Percentiles rank a stretch among this genome's conserved stretches.
phyloP scores from a whole-genome alignment of 177 flowering plant species.

The Vitis hybrid region DNA sequence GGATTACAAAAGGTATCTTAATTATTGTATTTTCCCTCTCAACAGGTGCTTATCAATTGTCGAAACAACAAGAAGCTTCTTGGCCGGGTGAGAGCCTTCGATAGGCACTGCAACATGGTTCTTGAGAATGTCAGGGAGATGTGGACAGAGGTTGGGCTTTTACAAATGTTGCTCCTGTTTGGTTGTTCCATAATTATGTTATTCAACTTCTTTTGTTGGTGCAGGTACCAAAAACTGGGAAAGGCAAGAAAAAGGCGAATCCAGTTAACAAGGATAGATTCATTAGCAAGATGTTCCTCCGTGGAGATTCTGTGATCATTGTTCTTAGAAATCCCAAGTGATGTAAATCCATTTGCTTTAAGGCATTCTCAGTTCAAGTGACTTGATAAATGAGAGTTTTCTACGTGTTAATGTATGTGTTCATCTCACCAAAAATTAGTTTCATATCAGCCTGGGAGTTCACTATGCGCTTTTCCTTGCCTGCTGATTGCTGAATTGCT shows the following conservation, averaged over 20 bases:
- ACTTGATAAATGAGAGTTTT: too few relatives aligned
- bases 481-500: too few relatives aligned
- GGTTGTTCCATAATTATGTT: neutral
- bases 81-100: slow-evolving; percentile 93
- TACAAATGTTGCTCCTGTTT: neutral
- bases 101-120: slow-evolving; percentile 97
- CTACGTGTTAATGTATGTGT: too few relatives aligned
- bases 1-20: too few relatives aligned
- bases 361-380: too few relatives aligned
- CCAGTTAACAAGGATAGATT: slow-evolving; percentile 93
- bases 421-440: too few relatives aligned
- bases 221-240: slow-evolving; percentile 93
- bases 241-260: slow-evolving; percentile 90
- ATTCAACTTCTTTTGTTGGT: neutral
- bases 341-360: slow-evolving; percentile 2
- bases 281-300: slow-evolving; percentile 94
- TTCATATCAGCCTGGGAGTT: too few relatives aligned
- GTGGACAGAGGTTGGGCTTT: slow-evolving; percentile 86
- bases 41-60: slow-evolving; percentile 86
- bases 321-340: slow-evolving; percentile 95
- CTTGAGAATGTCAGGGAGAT: slow-evolving; percentile 93
- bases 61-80: slow-evolving; percentile 88
- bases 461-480: too few relatives aligned
- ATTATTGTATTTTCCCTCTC: neutral
- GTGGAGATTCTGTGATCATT: slow-evolving; percentile 93